Evolutionary conservation across 129 eudicot species (phyloP).

Genomic region (Lactuca saligna): DNA sequence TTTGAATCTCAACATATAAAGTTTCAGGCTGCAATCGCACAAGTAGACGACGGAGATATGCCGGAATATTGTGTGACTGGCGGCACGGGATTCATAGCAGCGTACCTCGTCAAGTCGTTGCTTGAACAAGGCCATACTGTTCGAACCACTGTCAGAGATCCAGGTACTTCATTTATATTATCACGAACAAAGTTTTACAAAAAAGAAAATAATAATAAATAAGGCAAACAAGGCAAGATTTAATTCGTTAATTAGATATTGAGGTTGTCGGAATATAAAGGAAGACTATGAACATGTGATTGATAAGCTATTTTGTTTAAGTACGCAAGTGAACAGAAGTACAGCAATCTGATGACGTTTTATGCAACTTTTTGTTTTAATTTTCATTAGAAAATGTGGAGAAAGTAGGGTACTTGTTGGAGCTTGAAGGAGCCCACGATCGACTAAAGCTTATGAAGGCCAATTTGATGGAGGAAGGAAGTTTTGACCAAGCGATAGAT

Average conservation of each 20-base stretch:
- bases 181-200: not conserved
- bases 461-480: constrained; percentile 71
- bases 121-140: constrained; percentile 61
- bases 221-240: too few relatives aligned
- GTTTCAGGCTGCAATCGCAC: not conserved
- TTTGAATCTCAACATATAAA: constrained; percentile 1
- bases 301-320: too few relatives aligned
- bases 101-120: constrained; percentile 60
- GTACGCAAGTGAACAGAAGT: not conserved
- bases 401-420: constrained; percentile 73
- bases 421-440: constrained; percentile 73
- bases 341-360: not conserved
- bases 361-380: not conserved
- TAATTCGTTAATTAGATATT: not conserved
- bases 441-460: constrained; percentile 74
- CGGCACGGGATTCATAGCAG: constrained; percentile 87
- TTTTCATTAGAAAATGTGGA: constrained; percentile 51
- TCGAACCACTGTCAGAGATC: constrained; percentile 79
- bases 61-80: constrained; percentile 88
- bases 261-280: not conserved
- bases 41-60: constrained; percentile 41
- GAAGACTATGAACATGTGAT: not conserved
- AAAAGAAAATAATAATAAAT: not conserved
- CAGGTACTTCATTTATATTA: constrained; percentile 43
- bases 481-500: constrained; percentile 73